phyloP scores from a whole-genome alignment of 2,329 filamentous ascomycete genomes.

The Colletotrichum liriopes region DNA sequence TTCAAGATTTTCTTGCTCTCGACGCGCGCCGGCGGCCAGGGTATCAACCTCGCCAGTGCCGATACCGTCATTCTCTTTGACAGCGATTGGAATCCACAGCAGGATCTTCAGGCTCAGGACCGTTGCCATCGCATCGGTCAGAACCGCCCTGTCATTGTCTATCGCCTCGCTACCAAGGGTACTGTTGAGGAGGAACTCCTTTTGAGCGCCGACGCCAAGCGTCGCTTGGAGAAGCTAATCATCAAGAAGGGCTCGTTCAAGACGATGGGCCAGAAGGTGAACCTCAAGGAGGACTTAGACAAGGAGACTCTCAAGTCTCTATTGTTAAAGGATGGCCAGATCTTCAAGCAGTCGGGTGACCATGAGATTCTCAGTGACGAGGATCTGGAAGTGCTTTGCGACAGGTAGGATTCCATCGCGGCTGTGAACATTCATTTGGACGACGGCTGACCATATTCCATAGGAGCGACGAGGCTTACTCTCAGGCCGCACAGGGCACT shows the following conservation, averaged over 20 bases:
- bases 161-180: constrained; percentile 91
- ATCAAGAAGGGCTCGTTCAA: constrained; percentile 94
- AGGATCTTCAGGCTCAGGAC: constrained; percentile 96
- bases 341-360: constrained; percentile 72
- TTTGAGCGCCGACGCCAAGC: constrained; percentile 90
- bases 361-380: constrained; percentile 80
- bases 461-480: constrained; percentile 73
- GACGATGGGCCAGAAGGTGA: constrained; percentile 75
- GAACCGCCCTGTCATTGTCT: constrained; percentile 91
- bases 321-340: constrained; percentile 80
- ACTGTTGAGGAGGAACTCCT: constrained; percentile 93
- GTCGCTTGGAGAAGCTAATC: constrained; percentile 92
- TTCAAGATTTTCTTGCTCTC: constrained; percentile 88
- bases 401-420: constrained; percentile 64
- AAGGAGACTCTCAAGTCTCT: constrained; percentile 74
- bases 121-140: constrained; percentile 96
- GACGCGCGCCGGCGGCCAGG: constrained; percentile 92
- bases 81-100: constrained; percentile 94
- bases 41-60: constrained; percentile 92
- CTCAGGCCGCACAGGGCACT: constrained; percentile 82
- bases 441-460: not conserved
- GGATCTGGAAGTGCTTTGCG: constrained; percentile 85
- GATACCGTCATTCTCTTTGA: constrained; percentile 96
- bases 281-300: constrained; percentile 68
- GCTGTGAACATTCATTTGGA: not conserved